These are phyloP conservation scores for Eimeria falciformis DNA, from an alignment of 169 alveolate genomes.

Conservation along the genomic window DNA sequence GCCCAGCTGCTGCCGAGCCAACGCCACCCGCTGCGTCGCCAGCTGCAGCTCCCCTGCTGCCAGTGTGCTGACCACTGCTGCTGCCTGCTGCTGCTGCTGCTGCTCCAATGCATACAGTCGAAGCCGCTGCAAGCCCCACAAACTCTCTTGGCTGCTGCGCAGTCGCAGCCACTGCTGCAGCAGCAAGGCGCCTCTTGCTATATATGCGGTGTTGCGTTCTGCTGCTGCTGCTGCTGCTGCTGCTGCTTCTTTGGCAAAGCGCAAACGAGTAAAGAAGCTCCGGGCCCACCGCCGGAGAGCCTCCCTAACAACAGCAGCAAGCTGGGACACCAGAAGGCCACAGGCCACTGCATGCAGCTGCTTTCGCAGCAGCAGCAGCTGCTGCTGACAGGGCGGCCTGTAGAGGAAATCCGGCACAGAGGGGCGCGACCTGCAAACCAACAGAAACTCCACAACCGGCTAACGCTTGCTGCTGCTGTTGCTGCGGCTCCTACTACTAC, in stretches of 20 bases:
- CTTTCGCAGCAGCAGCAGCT: constrained; percentile 58
- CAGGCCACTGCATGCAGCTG: constrained; percentile 59
- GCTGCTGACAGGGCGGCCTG: constrained; percentile 74
- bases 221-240: constrained; percentile 5
- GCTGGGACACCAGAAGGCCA: background rate
- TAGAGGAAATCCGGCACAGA: constrained; percentile 71
- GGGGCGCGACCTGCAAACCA: constrained; percentile 66
- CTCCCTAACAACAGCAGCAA: constrained; percentile 38
- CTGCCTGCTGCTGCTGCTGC: constrained; percentile 55
- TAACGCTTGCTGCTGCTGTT: background rate
- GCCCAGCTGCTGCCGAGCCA: constrained; percentile 30
- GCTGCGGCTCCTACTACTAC: constrained; percentile 6
- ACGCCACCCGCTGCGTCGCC: background rate
- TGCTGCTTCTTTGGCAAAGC: background rate
- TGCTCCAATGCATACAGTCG: constrained; percentile 19
- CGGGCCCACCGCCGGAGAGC: constrained; percentile 10
- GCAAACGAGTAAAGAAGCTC: background rate
- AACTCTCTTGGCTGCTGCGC: background rate
- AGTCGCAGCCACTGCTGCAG: constrained; percentile 9
- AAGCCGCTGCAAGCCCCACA: constrained; percentile 24
- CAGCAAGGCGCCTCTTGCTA: constrained; percentile 12
- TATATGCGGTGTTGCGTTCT: background rate
- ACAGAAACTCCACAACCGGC: background rate
- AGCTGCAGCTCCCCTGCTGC: constrained; percentile 45
- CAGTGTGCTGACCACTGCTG: constrained; percentile 25